Evolutionary conservation across 2,329 filamentous ascomycete species (phyloP), one percentile per base, ranked within the genome.

Genomic region (Aspergillus ochraceus): DNA sequence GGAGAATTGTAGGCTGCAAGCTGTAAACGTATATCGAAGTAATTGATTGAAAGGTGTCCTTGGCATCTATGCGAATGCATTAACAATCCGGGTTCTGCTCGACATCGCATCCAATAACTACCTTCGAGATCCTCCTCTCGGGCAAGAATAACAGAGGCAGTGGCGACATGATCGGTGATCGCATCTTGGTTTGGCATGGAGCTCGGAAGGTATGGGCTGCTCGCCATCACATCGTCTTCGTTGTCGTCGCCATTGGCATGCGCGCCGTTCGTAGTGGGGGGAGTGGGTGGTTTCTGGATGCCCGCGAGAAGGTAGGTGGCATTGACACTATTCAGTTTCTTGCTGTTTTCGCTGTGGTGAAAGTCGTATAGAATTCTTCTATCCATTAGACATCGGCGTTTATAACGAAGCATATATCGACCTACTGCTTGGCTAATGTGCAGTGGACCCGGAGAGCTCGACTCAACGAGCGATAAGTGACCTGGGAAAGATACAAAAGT

Each of bases 231-330:
- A 42, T 81, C 77, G 49, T 88, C 86, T 14, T 45, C 57, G 59
- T 92, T 85, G 55, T 90, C 88, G n/a, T 80, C 85, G 67, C 89
- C 83, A 39, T 81, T 78, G 20, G 70, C 71, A 32, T 73, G 69
- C 51, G 67, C 63, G 22, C 75, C 79, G 64, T 81, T 82, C 11
- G 74, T 66, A 26, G 67, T 59, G 24, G 69, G 49, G 10, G 66
- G 54, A 14, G 76, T 74, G 19, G 72, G 70, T 6, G 70, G 69
- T 55, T 76, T 81, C 69, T 86, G 89, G 22, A 80, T 84, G 45
- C 94, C 95, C 54, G 88, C 90, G 50, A 99, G 73, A 52, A 97
- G 80, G 76, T 97, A 99, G n/a, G 92, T 97, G 49, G 94, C 95
- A 77, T 96, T 86, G n/a, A 97, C 81, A 26, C 87, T 88, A 22